Conservation (phyloP, 1,139 yeast species). For the Suhomyces coccinellae region DNA sequence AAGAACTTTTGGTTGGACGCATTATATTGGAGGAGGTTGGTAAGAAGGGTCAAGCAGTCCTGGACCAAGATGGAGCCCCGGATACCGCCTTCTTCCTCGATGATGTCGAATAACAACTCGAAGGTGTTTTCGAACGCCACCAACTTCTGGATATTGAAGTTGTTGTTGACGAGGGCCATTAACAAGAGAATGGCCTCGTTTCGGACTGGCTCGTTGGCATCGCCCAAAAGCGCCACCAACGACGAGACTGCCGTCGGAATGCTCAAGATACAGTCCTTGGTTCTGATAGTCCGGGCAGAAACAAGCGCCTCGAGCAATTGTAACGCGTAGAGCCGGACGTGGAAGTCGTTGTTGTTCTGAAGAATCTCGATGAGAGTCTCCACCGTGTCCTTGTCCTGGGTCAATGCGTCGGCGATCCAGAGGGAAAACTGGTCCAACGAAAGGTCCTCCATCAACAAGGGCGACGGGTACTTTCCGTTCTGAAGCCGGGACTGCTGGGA, state of each 20-base stretch:
- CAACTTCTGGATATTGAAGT: constrained; percentile 83
- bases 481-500: constrained; percentile 75
- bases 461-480: constrained; percentile 82
- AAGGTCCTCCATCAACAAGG: constrained; percentile 61
- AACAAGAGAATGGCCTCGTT: constrained; percentile 84
- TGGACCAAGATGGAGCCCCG: constrained; percentile 89
- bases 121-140: constrained; percentile 95
- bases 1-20: constrained; percentile 89
- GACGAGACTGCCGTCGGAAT: constrained; percentile 81
- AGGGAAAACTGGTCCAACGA: constrained; percentile 80
- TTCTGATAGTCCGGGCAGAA: constrained; percentile 69
- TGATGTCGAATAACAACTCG: constrained; percentile 73
- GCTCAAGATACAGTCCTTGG: constrained; percentile 71
- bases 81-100: constrained; percentile 86
- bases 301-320: constrained; percentile 85
- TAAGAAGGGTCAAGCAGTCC: constrained; percentile 77
- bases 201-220: constrained; percentile 81
- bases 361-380: constrained; percentile 56
- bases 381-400: constrained; percentile 64
- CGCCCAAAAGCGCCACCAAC: constrained; percentile 68
- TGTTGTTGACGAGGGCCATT: constrained; percentile 78
- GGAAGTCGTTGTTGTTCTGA: constrained; percentile 61
- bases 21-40: constrained; percentile 75
- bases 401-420: constrained; percentile 94
- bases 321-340: constrained; percentile 73